phyloP scores from a whole-genome alignment of 257 asterid genomes.

The Nicotiana sylvestris region DNA sequence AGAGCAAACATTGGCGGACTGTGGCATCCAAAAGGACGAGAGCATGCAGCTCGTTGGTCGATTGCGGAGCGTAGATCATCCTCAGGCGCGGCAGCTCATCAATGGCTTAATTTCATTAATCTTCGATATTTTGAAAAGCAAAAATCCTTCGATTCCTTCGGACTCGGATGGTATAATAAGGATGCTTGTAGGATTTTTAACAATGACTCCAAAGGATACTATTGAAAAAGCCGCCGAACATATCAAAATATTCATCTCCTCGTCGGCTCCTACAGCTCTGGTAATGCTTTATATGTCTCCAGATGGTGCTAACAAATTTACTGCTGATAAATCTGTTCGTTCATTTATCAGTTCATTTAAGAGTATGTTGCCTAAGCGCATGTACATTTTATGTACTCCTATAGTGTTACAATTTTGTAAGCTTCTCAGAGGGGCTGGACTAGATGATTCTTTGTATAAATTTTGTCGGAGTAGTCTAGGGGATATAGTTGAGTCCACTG shows the following conservation, averaged over 20 bases:
- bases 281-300: not conserved
- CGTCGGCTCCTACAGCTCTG: not conserved
- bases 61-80: not conserved
- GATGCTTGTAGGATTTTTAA: not conserved
- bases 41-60: not conserved
- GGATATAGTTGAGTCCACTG: no score
- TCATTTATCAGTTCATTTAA: no score
- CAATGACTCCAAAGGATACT: not conserved
- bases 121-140: not conserved
- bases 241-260: not conserved
- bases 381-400: no score
- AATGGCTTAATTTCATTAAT: not conserved
- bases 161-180: not conserved
- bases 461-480: no score
- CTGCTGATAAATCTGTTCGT: no score
- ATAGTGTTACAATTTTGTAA: not conserved
- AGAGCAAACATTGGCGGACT: no score
- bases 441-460: no score
- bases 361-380: no score
- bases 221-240: not conserved
- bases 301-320: not conserved
- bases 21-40: no score
- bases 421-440: not conserved
- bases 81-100: not conserved
- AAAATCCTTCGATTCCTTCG: not conserved